These are phyloP conservation scores for Austroboletus olivaceoglutinosus DNA, from an alignment of 1,284 basidiomycete genomes.

Conservation along the genomic window DNA sequence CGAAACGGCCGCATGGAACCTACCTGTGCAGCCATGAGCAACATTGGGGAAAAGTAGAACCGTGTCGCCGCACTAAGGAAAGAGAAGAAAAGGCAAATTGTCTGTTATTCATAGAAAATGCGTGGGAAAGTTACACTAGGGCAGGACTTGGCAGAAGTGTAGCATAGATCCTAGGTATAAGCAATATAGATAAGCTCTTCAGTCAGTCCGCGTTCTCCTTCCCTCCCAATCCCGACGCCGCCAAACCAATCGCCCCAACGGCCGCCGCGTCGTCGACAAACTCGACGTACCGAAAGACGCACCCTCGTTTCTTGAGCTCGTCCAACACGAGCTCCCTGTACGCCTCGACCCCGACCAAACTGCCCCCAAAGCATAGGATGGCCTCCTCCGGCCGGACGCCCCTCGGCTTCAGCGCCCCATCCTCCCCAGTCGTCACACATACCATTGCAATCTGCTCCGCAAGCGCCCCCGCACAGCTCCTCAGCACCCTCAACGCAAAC, in stretches of 20 bases:
- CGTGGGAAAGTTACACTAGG: slow-evolving; percentile 33
- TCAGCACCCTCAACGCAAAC: slow-evolving; percentile 58
- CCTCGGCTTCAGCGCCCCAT: slow-evolving; percentile 30
- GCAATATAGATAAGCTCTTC: background rate
- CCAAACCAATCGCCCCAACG: slow-evolving; percentile 57
- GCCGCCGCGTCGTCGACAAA: slow-evolving; percentile 67
- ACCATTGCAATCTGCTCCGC: slow-evolving; percentile 62
- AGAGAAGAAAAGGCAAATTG: slow-evolving; percentile 32
- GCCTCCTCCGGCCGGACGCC: slow-evolving; percentile 52
- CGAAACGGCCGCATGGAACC: slow-evolving; percentile 64
- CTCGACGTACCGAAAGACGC: slow-evolving; percentile 60
- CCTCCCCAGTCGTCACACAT: slow-evolving; percentile 40
- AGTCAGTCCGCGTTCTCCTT: background rate
- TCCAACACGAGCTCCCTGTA: slow-evolving; percentile 64
- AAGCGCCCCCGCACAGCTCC: slow-evolving; percentile 49
- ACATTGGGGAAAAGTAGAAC: slow-evolving; percentile 73
- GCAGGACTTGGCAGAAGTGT: slow-evolving; percentile 20
- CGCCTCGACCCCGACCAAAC: slow-evolving; percentile 56
- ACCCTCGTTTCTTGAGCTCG: slow-evolving; percentile 53
- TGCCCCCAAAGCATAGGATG: slow-evolving; percentile 72
- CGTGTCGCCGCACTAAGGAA: slow-evolving; percentile 75
- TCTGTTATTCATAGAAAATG: slow-evolving; percentile 2
- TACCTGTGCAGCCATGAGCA: slow-evolving; percentile 68
- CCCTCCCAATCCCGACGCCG: slow-evolving; percentile 11
- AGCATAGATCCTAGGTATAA: background rate